Evolutionary conservation across 2,329 filamentous ascomycete species (phyloP), one percentile per base, ranked within the genome.

Genomic region (Ceratocystis lukuohia): DNA sequence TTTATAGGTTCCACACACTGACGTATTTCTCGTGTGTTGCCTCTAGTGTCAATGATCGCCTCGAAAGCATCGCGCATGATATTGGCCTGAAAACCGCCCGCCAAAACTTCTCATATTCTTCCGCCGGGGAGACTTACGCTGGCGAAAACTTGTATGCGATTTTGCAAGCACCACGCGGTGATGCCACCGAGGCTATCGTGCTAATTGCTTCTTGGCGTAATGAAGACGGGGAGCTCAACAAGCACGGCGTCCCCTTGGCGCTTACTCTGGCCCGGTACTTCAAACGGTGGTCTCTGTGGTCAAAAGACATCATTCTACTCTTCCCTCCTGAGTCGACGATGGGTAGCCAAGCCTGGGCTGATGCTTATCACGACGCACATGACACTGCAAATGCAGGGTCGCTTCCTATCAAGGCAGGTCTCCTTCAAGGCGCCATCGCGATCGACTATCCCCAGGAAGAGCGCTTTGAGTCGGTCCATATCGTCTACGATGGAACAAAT

Each of bases 231-330:
- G 82, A 88, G 70, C 77, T 92, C 71, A 99, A 99, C 76, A 82
- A 87, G 69, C 94, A 92, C 69, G 94, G 93, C 20, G 86, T 99
- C 5, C 87, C 91, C 6, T 81, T 99, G 41, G 87, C 91, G 1
- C 78, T 99, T 71, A 92, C 93, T 0, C 77, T 99, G 70, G 89
- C 91, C 33, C 85, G 94, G 70, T 99, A 99, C 76, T 97, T 99
- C 78, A 96, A 95, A 76, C 85, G 89, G 84, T 99, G 94, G 94
- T 96, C 91, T 65, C 81, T 99, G 33, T 99, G 94, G 94, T 96
- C 92, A 68, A 99, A 99, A 76, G 94, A 99, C 74, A 96, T 99
- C 70, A 93, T 99, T 67, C 85, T 99, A 71, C 77, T 99, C 5
- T 82, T 99, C 61, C 87, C 94, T 0, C 87, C 89, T 0, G 94